Evolutionary conservation across 2,329 filamentous ascomycete species (phyloP).

Genomic region (Diaporthe longicolla): DNA sequence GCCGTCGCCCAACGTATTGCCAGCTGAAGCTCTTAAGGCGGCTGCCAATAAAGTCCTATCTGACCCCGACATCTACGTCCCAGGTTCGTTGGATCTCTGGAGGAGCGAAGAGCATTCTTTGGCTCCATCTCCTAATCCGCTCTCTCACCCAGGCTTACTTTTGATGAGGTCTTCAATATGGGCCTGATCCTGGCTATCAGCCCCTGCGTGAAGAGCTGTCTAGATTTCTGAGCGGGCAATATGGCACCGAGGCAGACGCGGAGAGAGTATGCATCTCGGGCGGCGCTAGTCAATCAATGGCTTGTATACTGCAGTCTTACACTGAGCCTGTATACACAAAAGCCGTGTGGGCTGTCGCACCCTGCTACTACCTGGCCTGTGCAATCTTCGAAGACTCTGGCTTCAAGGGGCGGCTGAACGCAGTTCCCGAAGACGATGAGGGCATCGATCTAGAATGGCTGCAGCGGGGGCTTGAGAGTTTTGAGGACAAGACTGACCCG

Average conservation of each 20-base stretch:
- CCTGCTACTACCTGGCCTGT: conserved; percentile 87
- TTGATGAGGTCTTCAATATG: conserved; percentile 69
- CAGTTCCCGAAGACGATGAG: conserved; percentile 82
- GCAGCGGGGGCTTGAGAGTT: conserved; percentile 60
- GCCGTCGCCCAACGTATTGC: conserved; percentile 75
- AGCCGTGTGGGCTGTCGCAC: conserved; percentile 84
- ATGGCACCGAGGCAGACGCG: conserved; percentile 59
- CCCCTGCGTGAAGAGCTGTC: conserved; percentile 79
- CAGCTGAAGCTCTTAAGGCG: conserved; percentile 71
- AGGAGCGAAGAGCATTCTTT: neutral
- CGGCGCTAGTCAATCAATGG: conserved; percentile 87
- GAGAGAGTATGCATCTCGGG: conserved; percentile 85
- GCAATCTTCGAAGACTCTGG: conserved; percentile 88
- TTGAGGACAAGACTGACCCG: conserved; percentile 45
- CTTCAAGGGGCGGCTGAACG: conserved; percentile 75
- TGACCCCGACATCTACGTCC: conserved; percentile 69
- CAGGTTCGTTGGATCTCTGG: conserved; percentile 64
- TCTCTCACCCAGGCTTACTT: neutral
- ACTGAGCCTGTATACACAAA: conserved; percentile 83
- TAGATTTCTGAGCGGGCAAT: conserved; percentile 77
- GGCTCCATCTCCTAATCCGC: neutral
- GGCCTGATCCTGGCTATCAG: conserved; percentile 80
- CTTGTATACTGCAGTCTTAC: conserved; percentile 82
- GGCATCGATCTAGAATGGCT: conserved; percentile 79
- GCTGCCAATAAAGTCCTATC: conserved; percentile 74